A percentile compares a stretch with the other conserved stretches of the same genome.
Evolutionary conservation across 805 yeast species (phyloP).

Genomic region (Metschnikowia noctiluminum): DNA sequence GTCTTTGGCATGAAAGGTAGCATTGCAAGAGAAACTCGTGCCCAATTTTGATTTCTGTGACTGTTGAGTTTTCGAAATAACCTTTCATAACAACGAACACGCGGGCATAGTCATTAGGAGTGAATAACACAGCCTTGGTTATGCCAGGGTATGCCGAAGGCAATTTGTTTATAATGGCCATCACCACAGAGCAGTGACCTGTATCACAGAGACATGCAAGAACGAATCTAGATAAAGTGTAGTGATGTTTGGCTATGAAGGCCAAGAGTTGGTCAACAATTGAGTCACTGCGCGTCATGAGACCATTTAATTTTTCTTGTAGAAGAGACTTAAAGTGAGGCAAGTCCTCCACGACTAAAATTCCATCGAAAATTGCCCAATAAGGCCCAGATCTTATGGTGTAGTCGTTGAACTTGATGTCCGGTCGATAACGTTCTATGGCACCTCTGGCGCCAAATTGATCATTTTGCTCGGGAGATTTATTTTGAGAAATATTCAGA

Average conservation of each 20-base stretch:
- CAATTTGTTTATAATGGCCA: constrained; percentile 22
- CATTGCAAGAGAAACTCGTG: constrained; percentile 4
- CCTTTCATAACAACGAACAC: constrained; percentile 6
- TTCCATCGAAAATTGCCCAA: constrained; percentile 29
- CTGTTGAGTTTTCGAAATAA: neutral
- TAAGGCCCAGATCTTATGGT: constrained; percentile 18
- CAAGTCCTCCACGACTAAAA: constrained; percentile 26
- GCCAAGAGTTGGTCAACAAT: constrained; percentile 21
- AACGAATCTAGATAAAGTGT: constrained; percentile 25
- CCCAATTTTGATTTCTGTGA: neutral
- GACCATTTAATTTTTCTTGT: constrained; percentile 10
- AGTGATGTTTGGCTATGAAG: constrained; percentile 23
- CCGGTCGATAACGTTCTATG: constrained; percentile 15
- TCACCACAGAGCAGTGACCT: constrained; percentile 25
- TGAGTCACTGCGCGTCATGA: constrained; percentile 5
- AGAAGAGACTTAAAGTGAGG: constrained; percentile 29
- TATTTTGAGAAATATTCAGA: constrained; percentile 18
- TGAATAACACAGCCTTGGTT: neutral
- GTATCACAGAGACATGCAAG: constrained; percentile 26
- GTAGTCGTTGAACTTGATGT: constrained; percentile 27
- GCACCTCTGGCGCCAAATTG: neutral
- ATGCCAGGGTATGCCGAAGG: constrained; percentile 12
- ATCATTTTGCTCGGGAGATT: neutral
- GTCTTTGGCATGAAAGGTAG: constrained; percentile 3
- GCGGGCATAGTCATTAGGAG: constrained; percentile 8